Evolutionary conservation across 2,329 filamentous ascomycete genomes (phyloP).

Genomic region (Apiospora sp.): DNA sequence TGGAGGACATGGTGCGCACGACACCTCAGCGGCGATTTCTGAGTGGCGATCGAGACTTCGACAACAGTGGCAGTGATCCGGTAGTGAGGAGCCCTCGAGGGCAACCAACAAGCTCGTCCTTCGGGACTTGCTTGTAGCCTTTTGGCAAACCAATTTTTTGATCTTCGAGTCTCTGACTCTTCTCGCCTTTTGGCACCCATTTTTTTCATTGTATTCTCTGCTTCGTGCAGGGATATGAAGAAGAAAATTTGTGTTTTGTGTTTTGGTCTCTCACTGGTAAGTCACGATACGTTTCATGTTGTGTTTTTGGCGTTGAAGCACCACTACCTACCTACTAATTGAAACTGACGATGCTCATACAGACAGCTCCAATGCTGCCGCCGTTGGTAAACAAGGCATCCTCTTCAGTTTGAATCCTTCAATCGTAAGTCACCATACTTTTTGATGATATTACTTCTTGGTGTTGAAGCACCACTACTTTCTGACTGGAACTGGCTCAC

Average conservation of each 20-base stretch:
- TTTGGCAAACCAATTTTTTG: neutral
- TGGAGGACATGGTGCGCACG: neutral
- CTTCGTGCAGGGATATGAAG: slow-evolving; percentile 10
- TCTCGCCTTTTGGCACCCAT: neutral
- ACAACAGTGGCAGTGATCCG: slow-evolving; percentile 1
- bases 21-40: neutral
- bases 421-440: neutral
- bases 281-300: neutral
- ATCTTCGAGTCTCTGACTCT: slow-evolving; percentile 1
- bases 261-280: neutral
- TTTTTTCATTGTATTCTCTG: neutral
- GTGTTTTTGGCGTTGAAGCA: neutral
- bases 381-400: no score
- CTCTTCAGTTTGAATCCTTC: neutral
- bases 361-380: no score
- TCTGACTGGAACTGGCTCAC: no score
- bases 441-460: neutral
- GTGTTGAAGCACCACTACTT: no score
- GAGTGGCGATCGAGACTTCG: neutral
- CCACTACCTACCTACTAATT: neutral
- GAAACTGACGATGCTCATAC: neutral
- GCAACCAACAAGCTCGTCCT: neutral
- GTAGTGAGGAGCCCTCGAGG: neutral
- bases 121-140: neutral
- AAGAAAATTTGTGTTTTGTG: neutral